Evolutionary conservation across 1,139 yeast species (phyloP).

Genomic region (Cylindricascospora bacillispora): DNA sequence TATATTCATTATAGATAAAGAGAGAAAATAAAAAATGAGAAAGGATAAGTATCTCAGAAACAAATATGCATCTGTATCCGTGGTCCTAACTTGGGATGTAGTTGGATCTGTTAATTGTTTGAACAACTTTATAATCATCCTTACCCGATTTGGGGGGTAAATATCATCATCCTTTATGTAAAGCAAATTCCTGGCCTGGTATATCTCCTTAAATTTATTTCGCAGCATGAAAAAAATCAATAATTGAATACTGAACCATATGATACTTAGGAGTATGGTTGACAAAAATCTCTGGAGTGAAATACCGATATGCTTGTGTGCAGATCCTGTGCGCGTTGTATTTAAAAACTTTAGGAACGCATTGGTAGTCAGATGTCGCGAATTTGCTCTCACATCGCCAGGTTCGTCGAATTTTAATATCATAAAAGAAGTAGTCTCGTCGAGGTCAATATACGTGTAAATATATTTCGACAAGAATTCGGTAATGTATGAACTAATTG

Average conservation of each 20-base stretch:
- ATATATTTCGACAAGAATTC: conserved; percentile 9
- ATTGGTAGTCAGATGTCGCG: conserved; percentile 9
- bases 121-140: conserved; percentile 1
- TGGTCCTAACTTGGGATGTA: conserved; percentile 23
- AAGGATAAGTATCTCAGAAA: conserved; percentile 43
- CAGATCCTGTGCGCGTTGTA: conserved; percentile 45
- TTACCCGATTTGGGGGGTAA: neutral
- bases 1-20: conserved; percentile 39
- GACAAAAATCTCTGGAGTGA: conserved; percentile 36
- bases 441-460: conserved; percentile 10
- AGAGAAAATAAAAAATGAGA: conserved; percentile 35
- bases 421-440: conserved; percentile 10
- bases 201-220: conserved; percentile 34
- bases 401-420: conserved; percentile 8
- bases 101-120: no score
- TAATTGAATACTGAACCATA: conserved; percentile 41
- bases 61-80: conserved; percentile 43
- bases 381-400: conserved; percentile 4
- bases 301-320: conserved; percentile 31
- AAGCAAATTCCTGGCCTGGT: conserved; percentile 43
- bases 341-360: conserved; percentile 33
- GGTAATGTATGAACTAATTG: conserved; percentile 2
- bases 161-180: conserved; percentile 21
- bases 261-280: conserved; percentile 38
- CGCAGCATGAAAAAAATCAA: conserved; percentile 41